These are phyloP conservation scores for Peronospora tabacina DNA, from an alignment of 352 stramenopile genomes.

Conservation along the genomic window DNA sequence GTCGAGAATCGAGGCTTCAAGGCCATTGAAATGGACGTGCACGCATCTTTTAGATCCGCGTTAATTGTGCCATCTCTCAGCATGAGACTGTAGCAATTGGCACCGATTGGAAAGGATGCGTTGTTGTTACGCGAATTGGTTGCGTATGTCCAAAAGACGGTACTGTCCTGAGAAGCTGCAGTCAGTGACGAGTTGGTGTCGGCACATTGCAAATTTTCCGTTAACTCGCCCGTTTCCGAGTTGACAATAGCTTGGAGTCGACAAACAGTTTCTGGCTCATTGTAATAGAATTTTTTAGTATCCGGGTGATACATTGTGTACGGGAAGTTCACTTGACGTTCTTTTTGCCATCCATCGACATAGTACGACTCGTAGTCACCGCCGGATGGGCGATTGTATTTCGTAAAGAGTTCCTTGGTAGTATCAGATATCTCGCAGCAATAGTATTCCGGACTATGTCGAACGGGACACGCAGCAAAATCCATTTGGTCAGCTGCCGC, in stretches of 20 bases:
- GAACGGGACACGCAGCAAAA: slow-evolving; percentile 32
- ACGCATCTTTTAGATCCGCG: slow-evolving; percentile 13
- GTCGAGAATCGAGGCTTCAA: slow-evolving; percentile 18
- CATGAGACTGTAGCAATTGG: slow-evolving; percentile 33
- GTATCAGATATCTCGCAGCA: slow-evolving; percentile 31
- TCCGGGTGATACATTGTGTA: slow-evolving; percentile 27
- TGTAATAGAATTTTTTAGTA: slow-evolving; percentile 29
- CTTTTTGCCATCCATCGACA: slow-evolving; percentile 26
- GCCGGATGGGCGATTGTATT: slow-evolving; percentile 28
- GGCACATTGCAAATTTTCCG: slow-evolving; percentile 29
- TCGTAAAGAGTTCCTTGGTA: slow-evolving; percentile 26
- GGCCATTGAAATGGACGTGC: slow-evolving; percentile 11
- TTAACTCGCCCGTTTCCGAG: slow-evolving; percentile 16
- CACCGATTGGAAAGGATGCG: slow-evolving; percentile 37
- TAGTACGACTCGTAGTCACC: slow-evolving; percentile 32
- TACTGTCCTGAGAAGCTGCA: slow-evolving; percentile 23
- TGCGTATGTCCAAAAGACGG: slow-evolving; percentile 35
- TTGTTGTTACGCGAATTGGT: slow-evolving; percentile 46
- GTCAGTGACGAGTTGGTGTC: slow-evolving; percentile 27
- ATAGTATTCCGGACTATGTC: slow-evolving; percentile 28
- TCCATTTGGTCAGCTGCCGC: slow-evolving; percentile 21
- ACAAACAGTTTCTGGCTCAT: slow-evolving; percentile 25
- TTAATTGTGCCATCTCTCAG: slow-evolving; percentile 22
- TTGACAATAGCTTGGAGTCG: slow-evolving; percentile 24
- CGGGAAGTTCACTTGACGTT: slow-evolving; percentile 35